Evolutionary conservation across 495 filamentous ascomycete genomes (phyloP), one percentile per base, ranked within the genome.

Genomic region (Hyaloscypha finlandica): DNA sequence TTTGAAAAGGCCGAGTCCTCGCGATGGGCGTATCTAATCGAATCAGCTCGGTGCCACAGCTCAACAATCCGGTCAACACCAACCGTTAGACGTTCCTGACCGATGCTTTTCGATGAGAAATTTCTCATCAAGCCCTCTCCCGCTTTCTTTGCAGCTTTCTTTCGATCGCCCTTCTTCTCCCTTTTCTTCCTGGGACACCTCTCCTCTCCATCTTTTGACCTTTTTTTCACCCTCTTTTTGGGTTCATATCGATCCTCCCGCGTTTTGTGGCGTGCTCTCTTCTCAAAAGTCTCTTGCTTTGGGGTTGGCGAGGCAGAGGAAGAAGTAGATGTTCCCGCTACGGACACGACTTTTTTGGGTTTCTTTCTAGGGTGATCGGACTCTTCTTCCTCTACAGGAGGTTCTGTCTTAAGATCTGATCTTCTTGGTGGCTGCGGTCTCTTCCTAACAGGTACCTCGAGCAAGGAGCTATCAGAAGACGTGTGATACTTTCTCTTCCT

Each of bases 21-120:
- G 76, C 70, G 72, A 76, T 70, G 80, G 86, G 53, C 80, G 83
- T 25, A 89, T 79, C 89, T 92, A 61, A 73, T 64, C 62, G 59
- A 60, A 74, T 77, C 64, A 76, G 66, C 57, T 35, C 22, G 63
- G 59, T n/a, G 64, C 37, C 8, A 31, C 29, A 29, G 12, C 19
- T 63, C 8, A 9, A 30, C 52, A 57, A 45, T 45, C 30, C 11
- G 31, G 32, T 32, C 30, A 25, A 32, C 51, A 55, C 82, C 72
- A 78, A 91, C 89, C 20, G 89, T 92, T 60, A 91, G 78, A 45
- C 90, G 84, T 8, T 85, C 80, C 54, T 80, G 80, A 20, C 82
- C 75, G 25, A 93, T 85, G 70, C 88, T 89, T 32, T 86, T 77
- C 52, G 89, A 88, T 19, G 81, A 79, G 68, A 92, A 93, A 31